Evolutionary conservation across 192 early-diverging fungal genomes (phyloP).

Genomic region (Coemansia sp.): DNA sequence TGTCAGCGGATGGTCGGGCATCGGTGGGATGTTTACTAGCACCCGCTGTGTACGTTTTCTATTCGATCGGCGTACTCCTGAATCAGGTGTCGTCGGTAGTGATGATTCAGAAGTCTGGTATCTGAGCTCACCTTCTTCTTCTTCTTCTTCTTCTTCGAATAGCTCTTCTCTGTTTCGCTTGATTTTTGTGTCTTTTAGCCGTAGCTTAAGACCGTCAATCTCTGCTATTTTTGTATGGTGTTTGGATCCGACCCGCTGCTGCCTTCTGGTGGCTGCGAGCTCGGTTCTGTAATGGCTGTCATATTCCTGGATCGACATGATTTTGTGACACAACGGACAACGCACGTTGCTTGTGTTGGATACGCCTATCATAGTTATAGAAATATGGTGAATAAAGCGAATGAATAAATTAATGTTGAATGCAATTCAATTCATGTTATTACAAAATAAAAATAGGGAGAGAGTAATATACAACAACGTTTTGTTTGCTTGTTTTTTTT

Average conservation of each 20-base stretch:
- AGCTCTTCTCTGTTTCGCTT: neutral
- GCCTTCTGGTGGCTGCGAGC: neutral
- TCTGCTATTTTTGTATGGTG: neutral
- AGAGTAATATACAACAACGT: too few species aligned
- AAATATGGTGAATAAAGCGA: neutral
- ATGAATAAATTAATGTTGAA: constrained; percentile 2
- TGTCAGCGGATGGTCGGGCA: neutral
- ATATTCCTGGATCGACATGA: neutral
- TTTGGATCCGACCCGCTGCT: neutral
- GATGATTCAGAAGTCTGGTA: neutral
- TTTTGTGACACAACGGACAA: constrained; percentile 4
- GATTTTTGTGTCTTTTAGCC: neutral
- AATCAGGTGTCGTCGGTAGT: neutral
- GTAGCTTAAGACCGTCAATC: neutral
- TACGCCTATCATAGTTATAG: neutral
- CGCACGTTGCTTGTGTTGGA: neutral
- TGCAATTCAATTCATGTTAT: too few species aligned
- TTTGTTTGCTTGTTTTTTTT: too few species aligned
- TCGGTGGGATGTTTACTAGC: neutral
- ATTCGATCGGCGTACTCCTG: neutral
- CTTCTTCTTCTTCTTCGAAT: neutral
- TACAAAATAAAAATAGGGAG: too few species aligned
- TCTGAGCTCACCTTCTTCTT: neutral
- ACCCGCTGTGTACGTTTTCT: constrained; percentile 20
- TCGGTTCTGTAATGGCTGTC: neutral